Base-by-base conservation (phyloP, 2,329 filamentous ascomycete species). In the Xylaria sp. region DNA sequence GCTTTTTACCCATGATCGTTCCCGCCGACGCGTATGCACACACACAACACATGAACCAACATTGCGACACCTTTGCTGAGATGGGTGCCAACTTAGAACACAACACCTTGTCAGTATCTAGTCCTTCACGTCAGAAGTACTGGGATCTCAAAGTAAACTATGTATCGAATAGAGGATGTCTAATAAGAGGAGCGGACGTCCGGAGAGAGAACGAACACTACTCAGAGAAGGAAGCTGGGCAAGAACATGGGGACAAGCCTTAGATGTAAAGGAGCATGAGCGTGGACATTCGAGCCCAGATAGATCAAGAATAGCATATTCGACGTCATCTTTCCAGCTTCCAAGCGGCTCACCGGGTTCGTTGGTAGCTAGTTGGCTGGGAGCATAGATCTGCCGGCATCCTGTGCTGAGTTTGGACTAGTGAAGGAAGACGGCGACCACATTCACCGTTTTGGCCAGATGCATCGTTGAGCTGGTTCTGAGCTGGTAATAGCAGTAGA, bases 1-100 rank as follows among this genome's bases (percentile, higher is more conserved):
- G 39, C 54, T 59, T 66, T 60, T 59, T 28, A 3, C 55, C 41
- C 63, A 59, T 58, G 39, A 66, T 39, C 15, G 60, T 34, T 60
- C 46, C 60, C 59, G 31, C 67, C 54, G 67, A 66, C 67, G 57
- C 66, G 66, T 66, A 63, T 56, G 57, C 58, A 54, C 23, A 69
- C 57, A 41, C 57, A 41, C 57, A 57, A 69, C 57, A 41, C 57
- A 57, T 15, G 25, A 50, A 55, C 46, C 46, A 69, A 37, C 23
- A 8, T 20, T 25, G 28, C 54, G 50, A 28, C 15, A 31, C 23
- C 48, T 28, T 50, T 31, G 18, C 55, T 50, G 50, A 61, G 39
- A 39, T 64, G n/a, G 37, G 46, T 41, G 28, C 23, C 13, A 28
- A 48, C 52, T 20, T 57, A 12, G 52, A 60, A 41, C 55, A 18